phyloP scores from a whole-genome alignment of 2,329 filamentous ascomycete species.

The Fusarium palustre region DNA sequence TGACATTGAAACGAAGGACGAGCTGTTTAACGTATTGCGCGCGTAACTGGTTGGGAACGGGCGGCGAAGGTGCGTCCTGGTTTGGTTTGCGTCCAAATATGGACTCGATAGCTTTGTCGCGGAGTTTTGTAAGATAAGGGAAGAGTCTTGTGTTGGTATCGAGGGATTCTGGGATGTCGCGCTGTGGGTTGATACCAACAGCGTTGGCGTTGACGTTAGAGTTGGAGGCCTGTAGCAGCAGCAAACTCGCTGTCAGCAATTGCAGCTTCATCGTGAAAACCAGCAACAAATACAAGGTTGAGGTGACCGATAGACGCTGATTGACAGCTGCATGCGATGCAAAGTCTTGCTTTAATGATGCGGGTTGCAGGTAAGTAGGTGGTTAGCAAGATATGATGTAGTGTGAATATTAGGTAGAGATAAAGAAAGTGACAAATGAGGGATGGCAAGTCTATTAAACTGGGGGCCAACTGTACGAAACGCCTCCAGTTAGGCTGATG shows the following conservation, averaged over 20 bases:
- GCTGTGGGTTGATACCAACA: constrained; percentile 49
- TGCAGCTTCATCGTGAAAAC: constrained; percentile 45
- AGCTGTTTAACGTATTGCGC: constrained; percentile 79
- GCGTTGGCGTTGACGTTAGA: constrained; percentile 40
- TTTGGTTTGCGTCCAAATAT: constrained; percentile 61
- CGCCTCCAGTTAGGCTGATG: constrained; percentile 5
- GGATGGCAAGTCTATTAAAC: constrained; percentile 5
- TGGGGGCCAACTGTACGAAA: constrained; percentile 11
- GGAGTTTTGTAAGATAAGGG: constrained; percentile 63
- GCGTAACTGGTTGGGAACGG: constrained; percentile 51
- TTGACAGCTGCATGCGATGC: constrained; percentile 4
- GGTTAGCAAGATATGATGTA: constrained; percentile 24
- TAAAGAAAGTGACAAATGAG: constrained; percentile 21
- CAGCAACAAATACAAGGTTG: constrained; percentile 6
- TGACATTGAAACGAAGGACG: constrained; percentile 89
- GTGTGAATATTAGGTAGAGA: constrained; percentile 16
- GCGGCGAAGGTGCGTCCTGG: constrained; percentile 43
- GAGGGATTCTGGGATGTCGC: constrained; percentile 31
- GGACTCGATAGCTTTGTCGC: constrained; percentile 62
- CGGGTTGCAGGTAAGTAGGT: neutral
- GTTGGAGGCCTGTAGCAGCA: constrained; percentile 45
- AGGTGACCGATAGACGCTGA: constrained; percentile 5
- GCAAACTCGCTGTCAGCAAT: constrained; percentile 40
- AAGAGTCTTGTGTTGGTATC: constrained; percentile 51
- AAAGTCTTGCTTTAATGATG: constrained; percentile 1